These are phyloP conservation scores for Mitragyna speciosa DNA, from an alignment of 257 asterid genomes.

Conservation along the genomic window DNA sequence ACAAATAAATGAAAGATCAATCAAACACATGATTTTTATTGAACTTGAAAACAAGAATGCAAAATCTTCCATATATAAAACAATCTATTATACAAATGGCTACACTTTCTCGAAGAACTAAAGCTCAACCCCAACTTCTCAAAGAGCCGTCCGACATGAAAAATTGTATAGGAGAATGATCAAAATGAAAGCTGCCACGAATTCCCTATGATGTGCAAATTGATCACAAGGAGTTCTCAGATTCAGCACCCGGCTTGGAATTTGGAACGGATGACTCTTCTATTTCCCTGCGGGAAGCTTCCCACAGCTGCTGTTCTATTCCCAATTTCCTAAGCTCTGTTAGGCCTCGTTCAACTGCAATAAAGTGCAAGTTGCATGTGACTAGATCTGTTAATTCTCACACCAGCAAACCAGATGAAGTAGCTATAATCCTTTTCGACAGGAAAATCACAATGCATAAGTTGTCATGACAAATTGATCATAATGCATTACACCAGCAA, in stretches of 20 bases:
- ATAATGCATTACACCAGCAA: background rate
- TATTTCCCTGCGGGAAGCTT: constrained; percentile 82
- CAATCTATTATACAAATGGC: constrained; percentile 5
- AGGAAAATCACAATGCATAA: background rate
- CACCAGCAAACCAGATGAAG: background rate
- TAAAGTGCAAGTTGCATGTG: constrained; percentile 5
- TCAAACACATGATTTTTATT: background rate
- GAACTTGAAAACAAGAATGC: background rate
- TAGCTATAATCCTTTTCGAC: background rate
- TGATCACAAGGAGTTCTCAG: constrained; percentile 36
- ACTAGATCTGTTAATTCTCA: background rate
- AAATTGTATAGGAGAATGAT: background rate
- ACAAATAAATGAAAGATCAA: background rate
- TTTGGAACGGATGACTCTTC: constrained; percentile 36
- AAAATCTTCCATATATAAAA: background rate
- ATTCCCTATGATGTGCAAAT: background rate
- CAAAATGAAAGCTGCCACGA: background rate
- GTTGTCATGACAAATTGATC: background rate
- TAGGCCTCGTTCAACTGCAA: constrained; percentile 79
- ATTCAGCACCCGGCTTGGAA: constrained; percentile 38
- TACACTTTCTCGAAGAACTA: constrained; percentile 19
- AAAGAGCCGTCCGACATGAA: constrained; percentile 9
- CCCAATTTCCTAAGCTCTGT: constrained; percentile 79
- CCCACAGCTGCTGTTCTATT: constrained; percentile 86
- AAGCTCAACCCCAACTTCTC: constrained; percentile 13